A percentile compares a stretch with the other conserved stretches of the same genome.
Conservation (phyloP, 78 protist genomes). For the Isochrysis galbana region DNA sequence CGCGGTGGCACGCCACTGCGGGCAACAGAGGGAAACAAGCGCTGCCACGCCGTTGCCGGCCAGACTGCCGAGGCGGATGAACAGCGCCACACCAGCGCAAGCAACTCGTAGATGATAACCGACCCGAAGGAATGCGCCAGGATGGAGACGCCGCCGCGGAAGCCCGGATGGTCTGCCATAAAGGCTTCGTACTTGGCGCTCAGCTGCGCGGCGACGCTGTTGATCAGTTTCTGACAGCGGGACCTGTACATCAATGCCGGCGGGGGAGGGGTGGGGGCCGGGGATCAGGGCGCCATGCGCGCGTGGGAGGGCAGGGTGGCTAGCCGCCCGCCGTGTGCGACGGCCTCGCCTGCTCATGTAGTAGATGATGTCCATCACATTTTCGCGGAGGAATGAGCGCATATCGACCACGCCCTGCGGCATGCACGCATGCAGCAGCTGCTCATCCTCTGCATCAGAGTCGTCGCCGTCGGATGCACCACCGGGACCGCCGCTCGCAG, state of each 20-base stretch:
- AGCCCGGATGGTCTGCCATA: background rate
- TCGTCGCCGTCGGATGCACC: no score
- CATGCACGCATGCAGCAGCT: background rate
- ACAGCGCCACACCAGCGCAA: no score
- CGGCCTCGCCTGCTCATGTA: background rate
- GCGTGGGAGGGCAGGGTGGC: background rate
- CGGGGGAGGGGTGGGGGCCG: background rate
- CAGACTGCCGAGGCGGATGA: no score
- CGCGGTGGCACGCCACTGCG: no score
- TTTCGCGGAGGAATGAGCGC: background rate
- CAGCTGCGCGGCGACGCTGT: background rate
- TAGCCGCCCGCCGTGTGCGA: background rate
- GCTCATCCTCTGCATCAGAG: background rate
- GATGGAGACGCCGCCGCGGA: background rate
- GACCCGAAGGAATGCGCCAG: background rate
- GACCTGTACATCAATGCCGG: background rate
- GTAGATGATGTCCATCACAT: background rate
- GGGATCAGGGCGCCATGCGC: background rate
- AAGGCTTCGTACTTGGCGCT: background rate
- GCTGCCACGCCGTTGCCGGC: no score
- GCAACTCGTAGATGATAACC: background rate
- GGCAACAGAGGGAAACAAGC: no score
- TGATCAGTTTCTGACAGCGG: background rate
- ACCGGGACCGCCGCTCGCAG: no score
- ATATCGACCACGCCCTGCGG: background rate